These are phyloP conservation scores for Neurospora sp. DNA, from an alignment of 495 filamentous ascomycete genomes.

Conservation along the genomic window DNA sequence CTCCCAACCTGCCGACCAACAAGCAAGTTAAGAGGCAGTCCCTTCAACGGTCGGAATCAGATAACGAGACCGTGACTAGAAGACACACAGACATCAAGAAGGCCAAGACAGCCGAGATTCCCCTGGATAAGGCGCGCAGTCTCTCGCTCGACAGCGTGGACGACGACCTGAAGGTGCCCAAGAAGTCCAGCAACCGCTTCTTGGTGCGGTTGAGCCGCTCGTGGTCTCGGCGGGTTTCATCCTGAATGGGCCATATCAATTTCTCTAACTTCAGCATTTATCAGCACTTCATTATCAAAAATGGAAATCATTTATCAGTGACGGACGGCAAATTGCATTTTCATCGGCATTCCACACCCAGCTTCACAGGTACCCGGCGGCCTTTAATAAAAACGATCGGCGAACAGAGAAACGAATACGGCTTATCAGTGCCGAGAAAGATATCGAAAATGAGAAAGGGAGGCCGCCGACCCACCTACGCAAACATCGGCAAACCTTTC, in stretches of 20 bases:
- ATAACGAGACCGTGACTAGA: background rate
- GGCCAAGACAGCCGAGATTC: background rate
- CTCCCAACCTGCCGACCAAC: background rate
- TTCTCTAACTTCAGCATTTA: background rate
- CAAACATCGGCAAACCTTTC: background rate
- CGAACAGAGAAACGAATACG: background rate
- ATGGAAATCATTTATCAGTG: background rate
- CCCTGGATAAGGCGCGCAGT: constrained; percentile 9
- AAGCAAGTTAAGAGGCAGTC: background rate
- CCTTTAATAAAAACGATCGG: background rate
- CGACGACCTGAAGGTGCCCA: constrained; percentile 7
- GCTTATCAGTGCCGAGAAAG: background rate
- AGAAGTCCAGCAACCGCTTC: constrained; percentile 6
- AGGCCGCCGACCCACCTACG: background rate
- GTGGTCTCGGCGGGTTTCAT: constrained; percentile 13
- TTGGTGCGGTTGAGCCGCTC: constrained; percentile 13
- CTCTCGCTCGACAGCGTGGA: constrained; percentile 13
- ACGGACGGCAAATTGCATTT: background rate
- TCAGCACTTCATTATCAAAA: background rate
- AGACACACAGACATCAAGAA: background rate
- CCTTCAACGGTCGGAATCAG: background rate
- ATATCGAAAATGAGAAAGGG: background rate
- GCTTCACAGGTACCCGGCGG: background rate
- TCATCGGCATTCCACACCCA: background rate
- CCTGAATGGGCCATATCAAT: background rate